A percentile compares a stretch with the other conserved stretches of the same genome.
Conservation (phyloP, 371 early-diverging fungal species). For the Mucor velutinosus region DNA sequence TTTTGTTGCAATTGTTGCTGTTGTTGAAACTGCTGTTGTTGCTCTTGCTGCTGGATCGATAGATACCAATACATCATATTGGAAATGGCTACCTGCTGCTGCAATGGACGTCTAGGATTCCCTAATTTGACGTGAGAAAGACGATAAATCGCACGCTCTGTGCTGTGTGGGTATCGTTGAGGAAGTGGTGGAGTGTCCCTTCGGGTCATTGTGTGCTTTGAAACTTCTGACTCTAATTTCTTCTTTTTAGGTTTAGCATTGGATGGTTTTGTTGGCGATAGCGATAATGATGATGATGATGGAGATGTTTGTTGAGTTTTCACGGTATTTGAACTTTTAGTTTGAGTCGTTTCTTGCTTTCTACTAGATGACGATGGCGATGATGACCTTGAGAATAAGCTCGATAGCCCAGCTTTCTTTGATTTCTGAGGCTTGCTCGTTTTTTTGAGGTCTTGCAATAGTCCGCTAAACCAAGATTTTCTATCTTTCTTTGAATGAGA, state of each 20-base stretch:
- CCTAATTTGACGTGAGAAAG: constrained; percentile 73
- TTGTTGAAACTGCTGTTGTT: neutral
- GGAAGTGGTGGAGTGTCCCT: neutral
- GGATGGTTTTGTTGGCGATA: neutral
- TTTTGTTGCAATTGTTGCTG: neutral
- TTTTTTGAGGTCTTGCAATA: constrained; percentile 4
- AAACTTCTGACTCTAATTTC: neutral
- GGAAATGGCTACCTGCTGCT: constrained; percentile 76
- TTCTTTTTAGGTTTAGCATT: neutral
- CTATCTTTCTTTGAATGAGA: neutral
- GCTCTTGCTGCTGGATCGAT: constrained; percentile 2
- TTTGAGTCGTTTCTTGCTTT: neutral
- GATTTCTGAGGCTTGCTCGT: neutral
- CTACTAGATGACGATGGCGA: constrained; percentile 20
- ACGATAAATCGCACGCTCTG: constrained; percentile 70
- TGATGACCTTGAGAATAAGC: neutral
- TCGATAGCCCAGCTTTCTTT: neutral
- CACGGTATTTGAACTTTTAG: neutral
- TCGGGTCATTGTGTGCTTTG: neutral
- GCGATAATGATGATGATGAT: neutral
- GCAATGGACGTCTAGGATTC: constrained; percentile 64
- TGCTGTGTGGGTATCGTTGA: constrained; percentile 49
- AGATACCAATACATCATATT: constrained; percentile 83
- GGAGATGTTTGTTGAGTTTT: neutral
- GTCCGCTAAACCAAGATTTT: constrained; percentile 6